A percentile compares a stretch with the other conserved stretches of the same genome.
These are phyloP conservation scores for Solidago caesia DNA, from an alignment of 129 eudicot genomes.

Conservation along the genomic window DNA sequence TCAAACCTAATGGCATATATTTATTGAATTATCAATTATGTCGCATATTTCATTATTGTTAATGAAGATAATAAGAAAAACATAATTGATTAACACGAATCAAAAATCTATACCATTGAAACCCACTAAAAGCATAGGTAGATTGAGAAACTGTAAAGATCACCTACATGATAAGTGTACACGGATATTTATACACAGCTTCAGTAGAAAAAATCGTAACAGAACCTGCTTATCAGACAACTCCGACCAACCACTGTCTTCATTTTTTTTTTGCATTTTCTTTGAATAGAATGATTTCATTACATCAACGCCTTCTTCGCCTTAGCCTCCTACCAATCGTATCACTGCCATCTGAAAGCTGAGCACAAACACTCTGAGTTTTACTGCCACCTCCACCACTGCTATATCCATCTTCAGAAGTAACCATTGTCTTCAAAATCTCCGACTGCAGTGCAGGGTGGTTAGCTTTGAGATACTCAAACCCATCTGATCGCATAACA, in stretches of 20 bases:
- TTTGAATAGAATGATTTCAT: constrained; percentile 6
- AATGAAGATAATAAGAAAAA: too few relatives aligned
- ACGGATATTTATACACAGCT: constrained; percentile 19
- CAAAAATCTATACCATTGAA: too few relatives aligned
- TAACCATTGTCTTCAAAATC: constrained; percentile 77
- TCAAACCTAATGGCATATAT: too few relatives aligned
- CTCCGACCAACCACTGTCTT: constrained; percentile 1
- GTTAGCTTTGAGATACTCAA: constrained; percentile 70
- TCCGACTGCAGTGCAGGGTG: constrained; percentile 77
- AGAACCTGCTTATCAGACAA: constrained; percentile 23
- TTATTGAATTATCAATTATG: too few relatives aligned
- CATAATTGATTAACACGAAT: too few relatives aligned
- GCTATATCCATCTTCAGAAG: constrained; percentile 74
- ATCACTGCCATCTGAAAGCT: constrained; percentile 89
- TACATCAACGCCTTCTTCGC: constrained; percentile 44
- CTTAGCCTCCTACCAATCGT: constrained; percentile 80
- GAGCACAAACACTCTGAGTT: constrained; percentile 75
- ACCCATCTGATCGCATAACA: constrained; percentile 90
- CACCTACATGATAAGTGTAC: too few relatives aligned
- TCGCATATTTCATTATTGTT: too few relatives aligned
- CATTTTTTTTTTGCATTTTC: not conserved
- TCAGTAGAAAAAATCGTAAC: constrained; percentile 16
- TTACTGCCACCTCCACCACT: constrained; percentile 83
- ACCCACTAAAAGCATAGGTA: too few relatives aligned
- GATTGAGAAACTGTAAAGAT: too few relatives aligned